These are phyloP conservation scores for Heterobasidion annosum DNA, from an alignment of 1,284 basidiomycete species.

Conservation along the genomic window DNA sequence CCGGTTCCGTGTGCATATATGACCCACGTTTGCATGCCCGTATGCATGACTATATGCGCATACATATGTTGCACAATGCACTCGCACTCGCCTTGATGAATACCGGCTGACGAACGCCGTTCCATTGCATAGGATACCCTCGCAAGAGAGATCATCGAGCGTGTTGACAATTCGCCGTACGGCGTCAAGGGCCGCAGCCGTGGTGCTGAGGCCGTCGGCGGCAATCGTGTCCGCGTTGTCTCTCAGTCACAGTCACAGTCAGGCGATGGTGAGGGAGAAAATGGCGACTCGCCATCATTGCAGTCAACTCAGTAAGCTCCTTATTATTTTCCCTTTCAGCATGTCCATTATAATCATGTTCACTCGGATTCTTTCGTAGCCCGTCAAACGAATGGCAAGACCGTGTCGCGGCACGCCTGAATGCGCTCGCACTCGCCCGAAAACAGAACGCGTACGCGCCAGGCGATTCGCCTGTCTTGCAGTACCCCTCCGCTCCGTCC, in stretches of 20 bases:
- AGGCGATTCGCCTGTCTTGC: constrained; percentile 4
- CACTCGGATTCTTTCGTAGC: constrained; percentile 22
- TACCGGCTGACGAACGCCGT: neutral
- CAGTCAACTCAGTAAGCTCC: constrained; percentile 45
- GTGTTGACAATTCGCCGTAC: constrained; percentile 70
- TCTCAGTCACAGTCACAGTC: constrained; percentile 14
- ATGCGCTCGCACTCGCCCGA: constrained; percentile 29
- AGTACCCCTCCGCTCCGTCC: neutral
- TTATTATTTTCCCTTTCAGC: neutral
- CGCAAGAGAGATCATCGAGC: constrained; percentile 64
- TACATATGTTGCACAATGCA: neutral
- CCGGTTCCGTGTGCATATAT: too few species aligned
- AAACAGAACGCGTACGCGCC: constrained; percentile 4
- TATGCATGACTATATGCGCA: neutral
- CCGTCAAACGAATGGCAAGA: constrained; percentile 81
- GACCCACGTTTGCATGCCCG: too few species aligned
- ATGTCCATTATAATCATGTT: neutral
- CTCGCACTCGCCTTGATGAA: neutral
- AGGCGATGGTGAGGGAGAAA: constrained; percentile 17
- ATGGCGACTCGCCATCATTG: constrained; percentile 13
- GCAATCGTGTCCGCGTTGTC: constrained; percentile 11
- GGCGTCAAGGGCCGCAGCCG: constrained; percentile 57
- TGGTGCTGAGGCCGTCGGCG: constrained; percentile 16
- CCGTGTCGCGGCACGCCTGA: constrained; percentile 10
- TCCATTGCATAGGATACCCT: constrained; percentile 44